Conservation (phyloP, 345 rosid genomes). For the Rhizophora apiculata region DNA sequence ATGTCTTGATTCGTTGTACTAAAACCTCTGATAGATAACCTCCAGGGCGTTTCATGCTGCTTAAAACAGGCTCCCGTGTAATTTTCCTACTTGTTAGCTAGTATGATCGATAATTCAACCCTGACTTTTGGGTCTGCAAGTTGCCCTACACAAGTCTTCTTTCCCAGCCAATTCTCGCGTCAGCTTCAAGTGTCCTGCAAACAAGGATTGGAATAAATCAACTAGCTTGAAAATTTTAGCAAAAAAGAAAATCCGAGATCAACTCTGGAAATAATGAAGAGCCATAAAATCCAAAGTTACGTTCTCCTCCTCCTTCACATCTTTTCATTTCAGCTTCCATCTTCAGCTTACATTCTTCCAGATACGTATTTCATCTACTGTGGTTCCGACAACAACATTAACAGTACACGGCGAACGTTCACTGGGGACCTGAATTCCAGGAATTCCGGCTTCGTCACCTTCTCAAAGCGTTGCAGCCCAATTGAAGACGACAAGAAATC, state of each 20-base stretch:
- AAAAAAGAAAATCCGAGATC: too few species aligned
- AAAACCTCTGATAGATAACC: too few species aligned
- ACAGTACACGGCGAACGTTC: conserved; percentile 12
- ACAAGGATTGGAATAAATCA: too few species aligned
- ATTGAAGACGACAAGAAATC: conserved; percentile 3
- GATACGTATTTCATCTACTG: conserved; percentile 49
- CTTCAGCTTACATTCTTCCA: conserved; percentile 33
- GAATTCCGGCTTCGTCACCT: conserved; percentile 18
- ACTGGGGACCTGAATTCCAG: conserved; percentile 30
- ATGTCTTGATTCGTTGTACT: too few species aligned
- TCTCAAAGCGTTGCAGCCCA: conserved; percentile 13
- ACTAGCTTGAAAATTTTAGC: too few species aligned
- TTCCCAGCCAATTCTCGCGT: too few species aligned
- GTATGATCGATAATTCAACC: background rate
- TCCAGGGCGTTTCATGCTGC: too few species aligned
- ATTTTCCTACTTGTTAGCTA: too few species aligned
- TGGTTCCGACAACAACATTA: conserved; percentile 32
- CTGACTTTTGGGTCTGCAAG: background rate
- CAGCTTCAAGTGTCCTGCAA: too few species aligned
- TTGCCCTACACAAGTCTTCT: background rate
- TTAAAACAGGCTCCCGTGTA: too few species aligned
- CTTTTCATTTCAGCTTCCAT: conserved; percentile 5
- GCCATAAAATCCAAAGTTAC: background rate
- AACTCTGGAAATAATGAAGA: conserved; percentile 12
- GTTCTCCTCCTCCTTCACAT: conserved; percentile 14